Percentiles rank a stretch among this genome's conserved stretches.
phyloP scores from a whole-genome alignment of 2,329 filamentous ascomycete genomes.

The Dendryphion nanum region DNA sequence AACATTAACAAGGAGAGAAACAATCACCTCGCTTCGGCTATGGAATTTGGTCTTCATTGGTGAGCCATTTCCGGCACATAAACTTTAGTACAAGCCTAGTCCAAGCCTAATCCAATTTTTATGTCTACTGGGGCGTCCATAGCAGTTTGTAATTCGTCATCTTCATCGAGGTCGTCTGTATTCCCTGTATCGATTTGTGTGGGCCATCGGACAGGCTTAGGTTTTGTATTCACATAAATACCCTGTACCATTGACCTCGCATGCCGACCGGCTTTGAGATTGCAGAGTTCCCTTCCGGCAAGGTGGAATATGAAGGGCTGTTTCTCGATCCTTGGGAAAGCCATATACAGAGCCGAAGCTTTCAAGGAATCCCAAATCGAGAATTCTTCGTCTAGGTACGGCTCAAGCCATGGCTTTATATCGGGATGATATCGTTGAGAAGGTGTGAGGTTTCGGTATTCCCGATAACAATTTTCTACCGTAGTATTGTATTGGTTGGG shows the following conservation, averaged over 20 bases:
- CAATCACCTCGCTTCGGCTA: no score
- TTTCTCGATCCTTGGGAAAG: conserved; percentile 16
- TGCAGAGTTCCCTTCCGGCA: conserved; percentile 41
- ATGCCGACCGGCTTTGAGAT: no score
- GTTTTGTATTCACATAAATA: background rate
- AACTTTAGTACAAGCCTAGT: no score
- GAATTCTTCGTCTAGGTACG: conserved; percentile 10
- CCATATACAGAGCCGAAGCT: conserved; percentile 43
- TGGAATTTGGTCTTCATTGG: no score
- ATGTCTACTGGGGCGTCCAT: background rate
- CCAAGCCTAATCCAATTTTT: no score
- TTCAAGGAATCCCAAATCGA: conserved; percentile 46
- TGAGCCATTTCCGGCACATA: no score
- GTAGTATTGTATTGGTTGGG: conserved; percentile 11
- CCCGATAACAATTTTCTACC: conserved; percentile 17
- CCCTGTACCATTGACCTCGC: no score
- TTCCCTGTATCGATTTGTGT: background rate
- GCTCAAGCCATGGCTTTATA: conserved; percentile 13
- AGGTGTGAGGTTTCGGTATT: conserved; percentile 20
- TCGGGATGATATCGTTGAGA: conserved; percentile 7
- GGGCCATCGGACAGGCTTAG: background rate
- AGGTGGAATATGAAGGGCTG: conserved; percentile 37
- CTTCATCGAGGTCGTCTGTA: background rate
- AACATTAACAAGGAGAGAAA: no score
- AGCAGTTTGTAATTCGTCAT: background rate